phyloP scores from a whole-genome alignment of 1,284 basidiomycete genomes.

The Ganoderma meredithae region DNA sequence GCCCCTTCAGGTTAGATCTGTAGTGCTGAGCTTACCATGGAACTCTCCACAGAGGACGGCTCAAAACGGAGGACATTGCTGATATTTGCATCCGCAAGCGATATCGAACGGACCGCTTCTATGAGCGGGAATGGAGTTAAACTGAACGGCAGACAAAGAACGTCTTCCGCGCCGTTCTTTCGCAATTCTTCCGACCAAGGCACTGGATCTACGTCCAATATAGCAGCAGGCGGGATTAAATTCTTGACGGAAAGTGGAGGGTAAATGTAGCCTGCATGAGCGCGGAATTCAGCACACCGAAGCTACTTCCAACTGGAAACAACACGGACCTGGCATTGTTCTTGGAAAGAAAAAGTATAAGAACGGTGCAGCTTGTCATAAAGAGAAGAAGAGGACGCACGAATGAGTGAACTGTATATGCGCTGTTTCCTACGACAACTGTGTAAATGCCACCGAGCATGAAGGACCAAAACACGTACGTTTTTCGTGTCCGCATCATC shows the following conservation, averaged over 20 bases:
- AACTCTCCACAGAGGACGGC: constrained; percentile 42
- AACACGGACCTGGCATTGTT: constrained; percentile 38
- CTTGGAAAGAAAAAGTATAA: constrained; percentile 16
- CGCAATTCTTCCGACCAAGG: constrained; percentile 45
- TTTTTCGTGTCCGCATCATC: constrained; percentile 18
- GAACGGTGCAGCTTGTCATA: background rate
- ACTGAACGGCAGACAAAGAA: constrained; percentile 38
- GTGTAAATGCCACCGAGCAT: background rate
- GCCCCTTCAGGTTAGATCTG: constrained; percentile 15
- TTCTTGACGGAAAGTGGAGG: constrained; percentile 43
- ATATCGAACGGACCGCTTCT: constrained; percentile 22
- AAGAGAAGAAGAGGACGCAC: constrained; percentile 21
- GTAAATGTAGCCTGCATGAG: constrained; percentile 35
- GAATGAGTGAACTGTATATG: constrained; percentile 22
- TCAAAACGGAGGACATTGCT: constrained; percentile 39
- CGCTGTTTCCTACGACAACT: constrained; percentile 15
- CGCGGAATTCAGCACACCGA: no score
- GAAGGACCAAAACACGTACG: constrained; percentile 14
- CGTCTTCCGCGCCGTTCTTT: constrained; percentile 44
- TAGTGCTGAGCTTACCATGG: constrained; percentile 40
- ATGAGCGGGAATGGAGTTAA: constrained; percentile 30
- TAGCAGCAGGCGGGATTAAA: constrained; percentile 33
- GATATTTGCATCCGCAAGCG: constrained; percentile 26
- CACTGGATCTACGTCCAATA: constrained; percentile 31
- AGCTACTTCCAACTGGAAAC: background rate